Conservation (phyloP, 1,139 yeast genomes). For the Pichia sp. region DNA sequence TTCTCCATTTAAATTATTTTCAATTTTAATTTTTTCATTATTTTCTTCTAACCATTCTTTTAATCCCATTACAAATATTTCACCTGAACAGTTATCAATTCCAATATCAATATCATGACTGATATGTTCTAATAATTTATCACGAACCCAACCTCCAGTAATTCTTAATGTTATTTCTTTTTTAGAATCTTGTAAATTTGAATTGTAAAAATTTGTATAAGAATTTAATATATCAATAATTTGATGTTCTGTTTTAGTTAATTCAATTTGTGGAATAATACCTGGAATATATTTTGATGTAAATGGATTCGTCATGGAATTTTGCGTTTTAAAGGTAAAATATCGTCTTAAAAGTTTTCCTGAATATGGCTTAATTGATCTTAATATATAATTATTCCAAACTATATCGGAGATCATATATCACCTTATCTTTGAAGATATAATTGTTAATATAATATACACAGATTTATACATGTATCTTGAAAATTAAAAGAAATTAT, state of each 20-base stretch:
- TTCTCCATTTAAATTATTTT: constrained; percentile 30
- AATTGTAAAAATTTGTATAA: constrained; percentile 26
- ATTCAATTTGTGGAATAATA: constrained; percentile 12
- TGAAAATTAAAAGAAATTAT: too few species aligned
- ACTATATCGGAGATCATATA: background rate
- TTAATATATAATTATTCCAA: background rate
- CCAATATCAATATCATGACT: constrained; percentile 92
- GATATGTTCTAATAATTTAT: constrained; percentile 71
- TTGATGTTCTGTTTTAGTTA: constrained; percentile 23
- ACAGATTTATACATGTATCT: too few species aligned
- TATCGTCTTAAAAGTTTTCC: background rate
- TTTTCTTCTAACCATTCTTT: constrained; percentile 41
- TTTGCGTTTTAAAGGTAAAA: background rate
- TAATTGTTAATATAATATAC: too few species aligned
- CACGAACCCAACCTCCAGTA: constrained; percentile 99
- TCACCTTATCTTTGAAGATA: too few species aligned
- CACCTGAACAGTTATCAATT: constrained; percentile 76
- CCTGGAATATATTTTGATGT: constrained; percentile 5
- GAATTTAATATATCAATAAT: constrained; percentile 25
- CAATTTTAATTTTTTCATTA: constrained; percentile 30
- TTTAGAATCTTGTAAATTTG: constrained; percentile 1
- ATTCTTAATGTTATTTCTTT: constrained; percentile 55
- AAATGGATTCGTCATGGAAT: constrained; percentile 6
- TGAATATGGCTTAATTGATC: too few species aligned
- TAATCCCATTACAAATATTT: constrained; percentile 69